Conservation (phyloP, 2,329 filamentous ascomycete genomes). For the Colletotrichum noveboracense region DNA sequence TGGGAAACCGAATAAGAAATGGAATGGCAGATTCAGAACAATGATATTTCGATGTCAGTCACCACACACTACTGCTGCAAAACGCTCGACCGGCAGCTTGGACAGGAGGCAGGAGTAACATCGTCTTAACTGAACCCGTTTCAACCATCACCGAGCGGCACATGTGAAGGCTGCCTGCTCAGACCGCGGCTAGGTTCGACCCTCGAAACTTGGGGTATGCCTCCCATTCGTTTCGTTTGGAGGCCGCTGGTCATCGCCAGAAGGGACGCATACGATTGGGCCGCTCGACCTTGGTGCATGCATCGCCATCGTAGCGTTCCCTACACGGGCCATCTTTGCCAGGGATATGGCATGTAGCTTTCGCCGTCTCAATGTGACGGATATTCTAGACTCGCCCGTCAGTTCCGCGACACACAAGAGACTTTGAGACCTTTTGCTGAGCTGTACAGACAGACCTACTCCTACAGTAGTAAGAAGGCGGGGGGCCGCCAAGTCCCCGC, state of each 20-base stretch:
- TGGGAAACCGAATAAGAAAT: not conserved
- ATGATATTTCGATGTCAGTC: not conserved
- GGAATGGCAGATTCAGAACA: not conserved
- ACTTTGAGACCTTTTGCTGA: not conserved
- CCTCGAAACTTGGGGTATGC: not conserved
- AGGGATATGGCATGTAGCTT: not conserved
- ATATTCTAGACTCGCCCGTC: not conserved
- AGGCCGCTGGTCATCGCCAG: not conserved
- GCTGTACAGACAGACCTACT: not conserved
- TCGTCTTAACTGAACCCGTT: constrained; percentile 17
- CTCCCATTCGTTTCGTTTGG: constrained; percentile 7
- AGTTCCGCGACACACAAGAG: not conserved
- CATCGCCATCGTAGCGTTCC: constrained; percentile 6
- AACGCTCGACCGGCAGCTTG: not conserved
- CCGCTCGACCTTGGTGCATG: not conserved
- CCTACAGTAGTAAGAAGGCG: not conserved
- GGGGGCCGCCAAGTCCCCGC: constrained; percentile 7
- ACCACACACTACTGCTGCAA: not conserved
- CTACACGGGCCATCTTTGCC: not conserved
- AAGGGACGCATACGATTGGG: not conserved
- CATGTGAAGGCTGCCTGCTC: constrained; percentile 9
- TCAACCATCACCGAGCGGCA: constrained; percentile 15
- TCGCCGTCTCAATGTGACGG: not conserved
- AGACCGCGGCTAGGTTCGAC: constrained; percentile 14
- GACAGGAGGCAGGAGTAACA: not conserved